Base-by-base conservation (phyloP, 2,329 filamentous ascomycete species). In the Cordyceps pruinosa region DNA sequence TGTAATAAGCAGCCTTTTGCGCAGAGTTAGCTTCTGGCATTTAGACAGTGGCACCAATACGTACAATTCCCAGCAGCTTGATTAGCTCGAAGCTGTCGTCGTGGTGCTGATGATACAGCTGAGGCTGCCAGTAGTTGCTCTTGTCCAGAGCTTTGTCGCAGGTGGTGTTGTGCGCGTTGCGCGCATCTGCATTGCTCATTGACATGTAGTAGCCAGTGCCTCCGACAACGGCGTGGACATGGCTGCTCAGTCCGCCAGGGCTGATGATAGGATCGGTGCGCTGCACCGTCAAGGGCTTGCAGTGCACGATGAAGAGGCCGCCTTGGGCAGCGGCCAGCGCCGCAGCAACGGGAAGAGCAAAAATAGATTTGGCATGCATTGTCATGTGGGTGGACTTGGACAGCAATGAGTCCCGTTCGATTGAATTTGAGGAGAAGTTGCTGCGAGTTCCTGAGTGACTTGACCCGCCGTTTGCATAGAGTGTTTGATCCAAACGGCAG, bases 101-200 rank as follows among this genome's bases (percentile, higher is more conserved):
- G 47, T 77, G 65, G 46, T 78, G 75, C 58, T 79, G 70, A 57
- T 74, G 74, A 61, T 70, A 73, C 1, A 88, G 71, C 60, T 76
- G 75, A 0, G 86, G 85, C 15, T 81, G 81, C 86, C 86, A 89
- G 71, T 89, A 89, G 64, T 83, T 86, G 56, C 80, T 86, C 58
- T 81, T 72, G 67, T 88, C 85, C 60, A 81, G 72, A 28, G 76
- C 74, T 54, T 85, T 83, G 34, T 77, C 75, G 68, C 86, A 88
- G 5, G 85, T 85, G 1, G 85, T 85, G 68, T 86, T 88, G 7
- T 77, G 77, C 1, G 82, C 79, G 23, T 68, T 67, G 55, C 75
- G 71, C 15, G 80, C 79, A 30, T 76, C 71, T 7, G 75, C 71
- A 63, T 79, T 85, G 57, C 71, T 73, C 75, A 83, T 80, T 28